Percentiles rank a stretch among this genome's conserved stretches.
phyloP scores from a whole-genome alignment of 2,329 filamentous ascomycete species.

The Zymoseptoria passerinii region DNA sequence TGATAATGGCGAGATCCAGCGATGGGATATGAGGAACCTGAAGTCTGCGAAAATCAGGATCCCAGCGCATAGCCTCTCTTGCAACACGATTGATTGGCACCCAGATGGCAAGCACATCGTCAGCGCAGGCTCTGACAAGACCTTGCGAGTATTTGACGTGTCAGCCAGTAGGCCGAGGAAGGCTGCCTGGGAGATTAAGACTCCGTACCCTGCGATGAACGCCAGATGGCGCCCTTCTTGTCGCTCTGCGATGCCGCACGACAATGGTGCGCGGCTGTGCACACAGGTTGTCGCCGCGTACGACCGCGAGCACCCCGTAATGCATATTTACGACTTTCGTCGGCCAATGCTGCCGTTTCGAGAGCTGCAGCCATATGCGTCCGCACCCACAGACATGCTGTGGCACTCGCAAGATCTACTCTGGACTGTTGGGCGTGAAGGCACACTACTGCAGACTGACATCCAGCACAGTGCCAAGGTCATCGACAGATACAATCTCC shows the following conservation, averaged over 20 bases:
- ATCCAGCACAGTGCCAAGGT: constrained; percentile 51
- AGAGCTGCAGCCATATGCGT: constrained; percentile 49
- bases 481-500: constrained; percentile 49
- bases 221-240: constrained; percentile 55
- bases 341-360: constrained; percentile 54
- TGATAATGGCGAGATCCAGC: constrained; percentile 55
- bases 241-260: constrained; percentile 45
- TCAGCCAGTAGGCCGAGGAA: constrained; percentile 51
- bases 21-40: constrained; percentile 54
- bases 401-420: constrained; percentile 57
- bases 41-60: constrained; percentile 52
- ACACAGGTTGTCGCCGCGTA: constrained; percentile 57
- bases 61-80: constrained; percentile 49
- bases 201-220: constrained; percentile 54
- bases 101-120: constrained; percentile 57
- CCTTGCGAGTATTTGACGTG: constrained; percentile 58
- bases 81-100: constrained; percentile 59
- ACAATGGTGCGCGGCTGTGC: constrained; percentile 49
- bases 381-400: constrained; percentile 51
- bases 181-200: constrained; percentile 49
- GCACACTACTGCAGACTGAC: constrained; percentile 55
- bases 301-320: constrained; percentile 50
- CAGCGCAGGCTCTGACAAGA: constrained; percentile 54
- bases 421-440: constrained; percentile 56
- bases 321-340: constrained; percentile 59